phyloP scores from a whole-genome alignment of 805 yeast species.

The Nematodospora valgi region DNA sequence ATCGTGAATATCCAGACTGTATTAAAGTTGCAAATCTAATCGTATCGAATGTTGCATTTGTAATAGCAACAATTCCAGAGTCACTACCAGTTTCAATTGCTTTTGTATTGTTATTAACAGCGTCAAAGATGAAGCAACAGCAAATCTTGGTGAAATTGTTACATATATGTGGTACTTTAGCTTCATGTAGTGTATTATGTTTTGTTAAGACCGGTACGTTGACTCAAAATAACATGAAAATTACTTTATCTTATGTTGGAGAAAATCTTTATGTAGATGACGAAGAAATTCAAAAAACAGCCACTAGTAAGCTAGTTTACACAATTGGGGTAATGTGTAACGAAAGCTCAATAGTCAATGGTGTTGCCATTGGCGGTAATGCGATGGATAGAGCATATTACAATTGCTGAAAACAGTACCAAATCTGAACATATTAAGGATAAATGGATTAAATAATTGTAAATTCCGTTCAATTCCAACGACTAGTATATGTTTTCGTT shows the following conservation, averaged over 20 bases:
- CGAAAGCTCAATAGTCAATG: slow-evolving; percentile 25
- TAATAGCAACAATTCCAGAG: slow-evolving; percentile 51
- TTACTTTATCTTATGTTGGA: slow-evolving; percentile 21
- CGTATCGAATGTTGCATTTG: slow-evolving; percentile 42
- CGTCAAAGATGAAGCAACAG: slow-evolving; percentile 41
- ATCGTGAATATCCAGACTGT: slow-evolving; percentile 36
- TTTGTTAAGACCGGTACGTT: slow-evolving; percentile 45
- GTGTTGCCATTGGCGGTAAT: slow-evolving; percentile 29
- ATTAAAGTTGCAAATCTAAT: slow-evolving; percentile 38
- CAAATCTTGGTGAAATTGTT: slow-evolving; percentile 45
- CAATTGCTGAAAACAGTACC: slow-evolving; percentile 25
- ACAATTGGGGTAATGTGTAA: slow-evolving; percentile 31
- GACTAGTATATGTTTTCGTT: slow-evolving; percentile 42
- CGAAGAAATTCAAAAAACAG: slow-evolving; percentile 10
- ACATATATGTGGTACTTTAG: slow-evolving; percentile 53
- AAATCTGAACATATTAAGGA: slow-evolving; percentile 7
- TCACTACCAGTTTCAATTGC: slow-evolving; percentile 51
- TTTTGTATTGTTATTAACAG: slow-evolving; percentile 47
- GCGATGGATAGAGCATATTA: slow-evolving; percentile 48
- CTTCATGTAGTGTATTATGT: slow-evolving; percentile 47
- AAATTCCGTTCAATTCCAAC: slow-evolving; percentile 44
- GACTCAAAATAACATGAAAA: slow-evolving; percentile 49
- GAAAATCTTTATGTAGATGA: slow-evolving; percentile 16
- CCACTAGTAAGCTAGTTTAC: slow-evolving; percentile 10
- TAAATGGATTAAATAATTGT: slow-evolving; percentile 22